Percentiles rank a stretch among this genome's conserved stretches.
Evolutionary conservation across 257 asterid species (phyloP).

Genomic region (Mentha longifolia): DNA sequence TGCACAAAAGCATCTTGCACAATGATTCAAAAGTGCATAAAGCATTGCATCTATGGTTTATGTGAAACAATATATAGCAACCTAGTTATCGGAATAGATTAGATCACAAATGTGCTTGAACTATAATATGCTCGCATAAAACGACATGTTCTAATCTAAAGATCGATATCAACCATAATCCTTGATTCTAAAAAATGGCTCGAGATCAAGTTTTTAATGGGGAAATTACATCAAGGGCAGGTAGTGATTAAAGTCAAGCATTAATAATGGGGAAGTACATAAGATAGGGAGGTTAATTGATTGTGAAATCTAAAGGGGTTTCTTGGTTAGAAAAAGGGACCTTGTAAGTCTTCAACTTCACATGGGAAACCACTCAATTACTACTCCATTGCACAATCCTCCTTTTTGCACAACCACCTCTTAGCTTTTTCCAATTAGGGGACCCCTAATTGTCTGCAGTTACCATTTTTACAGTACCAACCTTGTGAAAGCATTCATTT

Average conservation of each 20-base stretch:
- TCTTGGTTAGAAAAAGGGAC: conserved; percentile 30
- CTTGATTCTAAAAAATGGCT: not conserved
- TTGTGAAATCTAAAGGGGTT: conserved; percentile 36
- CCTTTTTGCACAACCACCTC: conserved; percentile 32
- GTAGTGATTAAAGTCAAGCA: not conserved
- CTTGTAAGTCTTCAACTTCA: conserved; percentile 35
- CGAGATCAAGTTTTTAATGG: not conserved
- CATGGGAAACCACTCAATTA: conserved; percentile 71
- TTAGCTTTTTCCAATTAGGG: conserved; percentile 32
- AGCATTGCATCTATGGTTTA: not conserved
- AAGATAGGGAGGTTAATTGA: conserved; percentile 35
- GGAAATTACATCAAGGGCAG: not conserved
- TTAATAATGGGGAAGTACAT: conserved; percentile 28
- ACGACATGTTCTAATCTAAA: not conserved
- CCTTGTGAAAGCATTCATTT: conserved; percentile 35
- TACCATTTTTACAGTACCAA: conserved; percentile 33
- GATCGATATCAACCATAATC: not conserved
- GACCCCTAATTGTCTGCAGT: conserved; percentile 48
- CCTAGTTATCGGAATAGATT: not conserved
- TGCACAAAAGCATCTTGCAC: conserved; percentile 7
- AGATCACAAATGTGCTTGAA: not conserved
- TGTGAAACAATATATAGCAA: not conserved
- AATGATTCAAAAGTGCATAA: conserved; percentile 4
- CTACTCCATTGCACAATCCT: conserved; percentile 48
- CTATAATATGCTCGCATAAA: not conserved